A percentile compares a stretch with the other conserved stretches of the same genome.
Evolutionary conservation across 164 flowering plant species (phyloP).

Genomic region (Hamamelis virginiana): DNA sequence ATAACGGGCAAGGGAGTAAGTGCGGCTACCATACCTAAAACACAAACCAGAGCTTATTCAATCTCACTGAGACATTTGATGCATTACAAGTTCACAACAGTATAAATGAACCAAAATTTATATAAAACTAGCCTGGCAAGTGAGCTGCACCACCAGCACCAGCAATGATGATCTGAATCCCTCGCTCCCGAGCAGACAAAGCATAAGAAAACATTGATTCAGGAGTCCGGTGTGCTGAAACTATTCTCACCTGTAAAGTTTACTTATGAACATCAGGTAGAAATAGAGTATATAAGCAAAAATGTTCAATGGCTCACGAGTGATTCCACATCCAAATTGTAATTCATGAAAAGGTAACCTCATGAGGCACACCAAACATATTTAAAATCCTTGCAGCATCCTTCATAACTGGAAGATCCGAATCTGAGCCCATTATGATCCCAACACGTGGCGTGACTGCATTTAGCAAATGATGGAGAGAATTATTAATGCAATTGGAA

Average conservation of each 20-base stretch:
- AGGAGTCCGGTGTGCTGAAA: slow-evolving; percentile 97
- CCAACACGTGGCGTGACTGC: slow-evolving; percentile 70
- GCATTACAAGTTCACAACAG: too few species aligned
- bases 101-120: background rate
- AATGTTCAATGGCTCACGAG: background rate
- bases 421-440: slow-evolving; percentile 98
- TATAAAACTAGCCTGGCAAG: slow-evolving; percentile 68
- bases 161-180: slow-evolving; percentile 84
- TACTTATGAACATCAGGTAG: background rate
- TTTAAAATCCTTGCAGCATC: slow-evolving; percentile 72
- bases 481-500: background rate
- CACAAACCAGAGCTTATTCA: slow-evolving; percentile 8
- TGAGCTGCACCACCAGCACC: slow-evolving; percentile 99
- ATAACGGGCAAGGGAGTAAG: slow-evolving; percentile 88
- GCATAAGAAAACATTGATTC: slow-evolving; percentile 89
- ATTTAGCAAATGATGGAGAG: slow-evolving; percentile 14
- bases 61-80: background rate
- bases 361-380: slow-evolving; percentile 66
- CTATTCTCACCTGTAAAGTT: slow-evolving; percentile 70
- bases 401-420: slow-evolving; percentile 95
- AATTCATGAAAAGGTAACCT: slow-evolving; percentile 41
- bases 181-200: slow-evolving; percentile 67
- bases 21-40: slow-evolving; percentile 94
- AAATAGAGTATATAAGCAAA: background rate
- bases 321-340: background rate